These are phyloP conservation scores for Mytilinidion resinicola DNA, from an alignment of 495 filamentous ascomycete species.

Conservation along the genomic window DNA sequence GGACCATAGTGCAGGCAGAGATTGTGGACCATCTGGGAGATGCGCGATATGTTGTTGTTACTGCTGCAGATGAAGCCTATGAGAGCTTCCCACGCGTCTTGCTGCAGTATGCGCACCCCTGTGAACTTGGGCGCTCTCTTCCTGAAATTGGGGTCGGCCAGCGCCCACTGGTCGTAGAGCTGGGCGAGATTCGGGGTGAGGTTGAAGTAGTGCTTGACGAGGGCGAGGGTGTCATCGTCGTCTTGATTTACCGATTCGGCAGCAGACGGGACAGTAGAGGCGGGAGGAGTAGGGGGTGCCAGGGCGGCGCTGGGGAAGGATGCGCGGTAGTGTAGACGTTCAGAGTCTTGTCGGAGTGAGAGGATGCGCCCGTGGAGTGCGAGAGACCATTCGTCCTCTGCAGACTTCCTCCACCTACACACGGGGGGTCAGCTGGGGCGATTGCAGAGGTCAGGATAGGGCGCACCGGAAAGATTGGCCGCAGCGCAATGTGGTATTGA, in stretches of 20 bases:
- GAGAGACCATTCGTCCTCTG: constrained; percentile 80
- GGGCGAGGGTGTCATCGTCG: constrained; percentile 53
- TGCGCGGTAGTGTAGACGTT: constrained; percentile 74
- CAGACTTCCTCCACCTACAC: constrained; percentile 73
- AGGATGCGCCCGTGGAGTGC: constrained; percentile 79
- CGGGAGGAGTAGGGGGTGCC: constrained; percentile 36
- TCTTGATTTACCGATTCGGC: constrained; percentile 12
- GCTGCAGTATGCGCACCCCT: constrained; percentile 87
- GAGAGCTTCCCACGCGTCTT: constrained; percentile 94
- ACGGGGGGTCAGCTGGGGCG: not conserved
- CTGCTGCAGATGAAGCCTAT: constrained; percentile 95
- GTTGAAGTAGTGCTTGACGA: constrained; percentile 77
- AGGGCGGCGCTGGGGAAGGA: constrained; percentile 44
- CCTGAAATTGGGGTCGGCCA: constrained; percentile 80
- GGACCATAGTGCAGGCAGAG: constrained; percentile 81
- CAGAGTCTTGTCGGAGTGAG: constrained; percentile 74
- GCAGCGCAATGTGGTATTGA: constrained; percentile 84
- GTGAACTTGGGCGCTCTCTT: constrained; percentile 80
- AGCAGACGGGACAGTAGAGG: constrained; percentile 31
- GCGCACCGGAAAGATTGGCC: constrained; percentile 78
- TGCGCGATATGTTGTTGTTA: constrained; percentile 96
- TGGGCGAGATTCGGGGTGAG: constrained; percentile 62
- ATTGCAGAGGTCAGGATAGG: not conserved
- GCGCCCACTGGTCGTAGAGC: constrained; percentile 84
- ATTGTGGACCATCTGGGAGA: constrained; percentile 93